Conservation (phyloP, 2,329 filamentous ascomycete species). For the Penicillium sp. region DNA sequence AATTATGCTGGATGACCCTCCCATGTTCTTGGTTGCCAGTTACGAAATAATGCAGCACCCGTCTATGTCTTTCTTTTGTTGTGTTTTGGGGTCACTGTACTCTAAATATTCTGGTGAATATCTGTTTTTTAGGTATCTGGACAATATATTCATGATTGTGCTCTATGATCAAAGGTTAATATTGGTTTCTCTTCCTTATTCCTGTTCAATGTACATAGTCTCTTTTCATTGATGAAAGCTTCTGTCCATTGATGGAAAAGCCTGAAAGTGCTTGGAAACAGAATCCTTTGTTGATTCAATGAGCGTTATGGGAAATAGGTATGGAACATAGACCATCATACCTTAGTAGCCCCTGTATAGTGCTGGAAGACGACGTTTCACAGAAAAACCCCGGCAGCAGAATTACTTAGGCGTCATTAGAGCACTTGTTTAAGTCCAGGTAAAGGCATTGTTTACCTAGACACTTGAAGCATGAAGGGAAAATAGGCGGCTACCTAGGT, state of each 20-base stretch:
- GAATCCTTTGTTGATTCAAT: too few species aligned
- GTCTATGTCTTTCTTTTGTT: slow-evolving; percentile 5
- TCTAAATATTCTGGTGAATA: slow-evolving; percentile 8
- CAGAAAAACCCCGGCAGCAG: too few species aligned
- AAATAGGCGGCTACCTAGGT: too few species aligned
- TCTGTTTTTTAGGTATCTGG: background rate
- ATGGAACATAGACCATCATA: too few species aligned
- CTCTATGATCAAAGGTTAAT: background rate
- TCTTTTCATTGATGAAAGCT: background rate
- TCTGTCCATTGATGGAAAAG: background rate
- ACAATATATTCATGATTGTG: background rate
- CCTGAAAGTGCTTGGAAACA: too few species aligned
- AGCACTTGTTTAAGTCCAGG: too few species aligned
- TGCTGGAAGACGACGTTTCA: too few species aligned
- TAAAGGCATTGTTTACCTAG: too few species aligned
- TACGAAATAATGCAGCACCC: slow-evolving; percentile 31
- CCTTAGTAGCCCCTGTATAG: too few species aligned
- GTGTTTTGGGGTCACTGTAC: slow-evolving; percentile 5
- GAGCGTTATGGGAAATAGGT: too few species aligned
- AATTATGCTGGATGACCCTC: slow-evolving; percentile 10
- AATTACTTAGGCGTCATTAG: too few species aligned
- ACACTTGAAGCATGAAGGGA: too few species aligned
- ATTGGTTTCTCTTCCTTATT: background rate
- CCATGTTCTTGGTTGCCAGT: slow-evolving; percentile 11
- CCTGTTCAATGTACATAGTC: background rate